Conservation (phyloP, 129 eudicot genomes). For the Flaveria ramosissima region DNA sequence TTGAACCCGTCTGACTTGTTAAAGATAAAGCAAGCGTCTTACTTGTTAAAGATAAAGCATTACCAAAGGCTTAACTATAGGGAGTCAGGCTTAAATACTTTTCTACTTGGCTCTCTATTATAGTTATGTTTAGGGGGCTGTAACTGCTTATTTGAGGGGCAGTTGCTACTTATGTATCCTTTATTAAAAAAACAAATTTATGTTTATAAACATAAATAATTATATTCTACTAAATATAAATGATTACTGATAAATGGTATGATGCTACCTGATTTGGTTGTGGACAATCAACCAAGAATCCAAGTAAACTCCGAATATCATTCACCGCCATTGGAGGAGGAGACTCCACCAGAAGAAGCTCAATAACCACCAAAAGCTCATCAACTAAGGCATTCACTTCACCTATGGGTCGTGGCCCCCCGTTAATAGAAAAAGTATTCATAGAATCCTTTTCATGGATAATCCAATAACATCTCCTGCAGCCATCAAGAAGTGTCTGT, state of each 20-base stretch:
- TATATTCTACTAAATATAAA: neutral
- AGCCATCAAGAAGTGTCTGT: slow-evolving; percentile 92
- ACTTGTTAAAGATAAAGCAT: neutral
- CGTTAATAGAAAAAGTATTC: slow-evolving; percentile 58
- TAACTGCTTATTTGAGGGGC: neutral
- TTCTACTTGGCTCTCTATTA: neutral
- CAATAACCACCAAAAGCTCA: slow-evolving; percentile 82
- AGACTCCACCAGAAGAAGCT: slow-evolving; percentile 76
- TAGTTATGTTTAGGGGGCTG: neutral
- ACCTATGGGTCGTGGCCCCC: slow-evolving; percentile 62
- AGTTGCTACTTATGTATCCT: neutral
- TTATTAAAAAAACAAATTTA: neutral
- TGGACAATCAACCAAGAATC: slow-evolving; percentile 94
- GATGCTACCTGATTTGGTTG: slow-evolving; percentile 84
- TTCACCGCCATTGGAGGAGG: slow-evolving; percentile 78
- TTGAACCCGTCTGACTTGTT: neutral
- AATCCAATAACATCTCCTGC: slow-evolving; percentile 88
- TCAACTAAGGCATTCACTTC: slow-evolving; percentile 92
- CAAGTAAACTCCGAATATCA: slow-evolving; percentile 79
- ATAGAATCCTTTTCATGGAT: slow-evolving; percentile 75
- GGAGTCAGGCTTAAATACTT: neutral
- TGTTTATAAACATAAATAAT: neutral
- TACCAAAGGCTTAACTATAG: neutral
- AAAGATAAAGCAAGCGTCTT: no score
- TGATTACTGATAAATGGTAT: neutral